Conservation (phyloP, 2,329 filamentous ascomycete species). For the Claviceps africana region DNA sequence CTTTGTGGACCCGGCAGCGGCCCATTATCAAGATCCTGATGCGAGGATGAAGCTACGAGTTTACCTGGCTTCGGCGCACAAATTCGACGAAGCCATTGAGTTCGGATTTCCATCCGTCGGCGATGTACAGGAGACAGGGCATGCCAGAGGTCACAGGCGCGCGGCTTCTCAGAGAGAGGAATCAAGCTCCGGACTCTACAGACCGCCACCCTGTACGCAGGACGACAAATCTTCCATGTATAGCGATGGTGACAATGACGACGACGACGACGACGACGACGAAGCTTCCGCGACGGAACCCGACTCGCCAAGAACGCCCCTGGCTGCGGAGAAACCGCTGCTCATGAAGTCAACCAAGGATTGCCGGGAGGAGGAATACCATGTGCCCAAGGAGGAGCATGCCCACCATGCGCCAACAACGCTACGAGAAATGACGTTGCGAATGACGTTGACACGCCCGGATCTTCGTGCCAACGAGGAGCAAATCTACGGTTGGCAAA, state of each 20-base stretch:
- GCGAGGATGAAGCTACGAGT: conserved; percentile 73
- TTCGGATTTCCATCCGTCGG: conserved; percentile 73
- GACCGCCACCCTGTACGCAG: conserved; percentile 41
- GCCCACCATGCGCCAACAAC: conserved; percentile 39
- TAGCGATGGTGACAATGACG: conserved; percentile 17
- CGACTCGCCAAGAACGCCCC: conserved; percentile 45
- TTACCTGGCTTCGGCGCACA: conserved; percentile 78
- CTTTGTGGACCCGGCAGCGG: conserved; percentile 52
- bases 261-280: conserved; percentile 16
- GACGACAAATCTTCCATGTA: conserved; percentile 44
- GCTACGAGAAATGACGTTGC: conserved; percentile 80
- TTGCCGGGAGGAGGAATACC: conserved; percentile 13
- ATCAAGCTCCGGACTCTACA: conserved; percentile 28
- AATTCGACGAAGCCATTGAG: conserved; percentile 89
- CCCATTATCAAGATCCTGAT: conserved; percentile 83
- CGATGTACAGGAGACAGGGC: conserved; percentile 20
- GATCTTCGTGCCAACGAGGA: conserved; percentile 69
- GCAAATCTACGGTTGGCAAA: conserved; percentile 56
- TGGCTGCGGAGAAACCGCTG: conserved; percentile 28
- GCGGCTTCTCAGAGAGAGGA: conserved; percentile 14
- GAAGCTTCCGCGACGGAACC: conserved; percentile 40
- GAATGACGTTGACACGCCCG: conserved; percentile 86
- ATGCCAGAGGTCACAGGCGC: conserved; percentile 9
- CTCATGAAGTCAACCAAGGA: conserved; percentile 14
- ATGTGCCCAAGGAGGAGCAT: conserved; percentile 25